Evolutionary conservation across 177 flowering plant genomes (phyloP).

Genomic region (Telopea speciosissima): DNA sequence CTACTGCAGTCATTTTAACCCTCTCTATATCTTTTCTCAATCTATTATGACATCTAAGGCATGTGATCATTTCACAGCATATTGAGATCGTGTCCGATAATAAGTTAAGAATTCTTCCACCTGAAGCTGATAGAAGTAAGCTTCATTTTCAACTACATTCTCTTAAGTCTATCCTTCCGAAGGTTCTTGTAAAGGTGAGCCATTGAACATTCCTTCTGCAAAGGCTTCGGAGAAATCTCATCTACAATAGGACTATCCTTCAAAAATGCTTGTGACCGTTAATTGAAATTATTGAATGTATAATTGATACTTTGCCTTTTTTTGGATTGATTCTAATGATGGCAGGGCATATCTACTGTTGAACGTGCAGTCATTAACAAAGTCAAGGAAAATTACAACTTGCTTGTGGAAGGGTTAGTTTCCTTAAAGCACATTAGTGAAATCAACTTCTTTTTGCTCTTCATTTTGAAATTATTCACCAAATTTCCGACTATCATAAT

Average conservation of each 20-base stretch:
- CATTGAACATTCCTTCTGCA: neutral
- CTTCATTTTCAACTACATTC: slow-evolving; percentile 58
- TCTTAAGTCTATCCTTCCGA: slow-evolving; percentile 50
- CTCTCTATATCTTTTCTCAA: neutral
- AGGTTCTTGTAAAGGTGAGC: slow-evolving; percentile 72
- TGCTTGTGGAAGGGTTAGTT: slow-evolving; percentile 85
- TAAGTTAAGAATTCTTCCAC: slow-evolving; percentile 53
- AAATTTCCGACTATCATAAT: too few relatives aligned
- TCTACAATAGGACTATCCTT: neutral
- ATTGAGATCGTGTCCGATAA: slow-evolving; percentile 41
- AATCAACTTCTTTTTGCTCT: neutral
- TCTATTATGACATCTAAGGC: slow-evolving; percentile 6
- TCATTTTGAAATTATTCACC: neutral
- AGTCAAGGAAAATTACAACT: slow-evolving; percentile 29
- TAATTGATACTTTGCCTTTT: slow-evolving; percentile 1
- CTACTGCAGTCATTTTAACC: neutral
- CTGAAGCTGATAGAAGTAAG: slow-evolving; percentile 38
- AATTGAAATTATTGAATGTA: neutral
- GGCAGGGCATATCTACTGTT: slow-evolving; percentile 78
- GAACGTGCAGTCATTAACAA: slow-evolving; percentile 65
- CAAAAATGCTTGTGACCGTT: neutral
- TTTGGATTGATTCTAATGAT: slow-evolving; percentile 11
- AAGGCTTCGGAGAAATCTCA: neutral
- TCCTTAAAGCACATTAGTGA: neutral
- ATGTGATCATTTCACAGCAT: slow-evolving; percentile 35